Conservation (phyloP, 257 asterid species). For the Solanum dulcamara region DNA sequence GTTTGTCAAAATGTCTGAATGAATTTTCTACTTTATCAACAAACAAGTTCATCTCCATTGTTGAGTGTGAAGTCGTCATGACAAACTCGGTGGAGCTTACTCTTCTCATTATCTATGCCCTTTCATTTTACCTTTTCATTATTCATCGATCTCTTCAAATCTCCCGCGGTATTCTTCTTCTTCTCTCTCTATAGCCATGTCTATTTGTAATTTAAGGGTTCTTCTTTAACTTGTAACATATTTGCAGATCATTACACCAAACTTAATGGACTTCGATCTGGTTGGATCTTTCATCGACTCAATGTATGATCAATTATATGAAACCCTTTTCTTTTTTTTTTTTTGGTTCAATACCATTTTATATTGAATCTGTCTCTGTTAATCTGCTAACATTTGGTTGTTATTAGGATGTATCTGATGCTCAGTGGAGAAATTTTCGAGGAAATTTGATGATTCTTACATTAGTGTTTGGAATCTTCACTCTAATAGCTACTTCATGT, state of each 20-base stretch:
- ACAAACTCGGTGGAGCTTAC: constrained; percentile 36
- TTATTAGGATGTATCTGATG: constrained; percentile 74
- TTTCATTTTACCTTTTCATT: constrained; percentile 44
- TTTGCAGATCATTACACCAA: constrained; percentile 54
- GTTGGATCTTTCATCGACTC: constrained; percentile 6
- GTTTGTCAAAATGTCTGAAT: background rate
- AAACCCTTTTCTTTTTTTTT: background rate
- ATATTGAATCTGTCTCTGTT: background rate
- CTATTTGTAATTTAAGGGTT: background rate
- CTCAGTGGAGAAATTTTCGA: constrained; percentile 92
- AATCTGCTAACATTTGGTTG: background rate
- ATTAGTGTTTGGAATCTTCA: constrained; percentile 55
- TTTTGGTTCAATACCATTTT: background rate
- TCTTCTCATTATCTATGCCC: constrained; percentile 51
- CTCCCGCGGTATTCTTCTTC: constrained; percentile 41
- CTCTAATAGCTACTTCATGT: constrained; percentile 46
- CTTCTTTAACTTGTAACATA: background rate
- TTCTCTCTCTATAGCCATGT: background rate
- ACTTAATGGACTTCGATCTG: constrained; percentile 56
- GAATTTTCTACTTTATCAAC: background rate
- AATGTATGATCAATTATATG: constrained; percentile 31
- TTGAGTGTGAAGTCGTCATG: background rate
- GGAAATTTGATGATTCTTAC: constrained; percentile 69
- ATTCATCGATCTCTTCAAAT: constrained; percentile 83
- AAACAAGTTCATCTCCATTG: background rate